Evolutionary conservation across 2,329 filamentous ascomycete species (phyloP).

Genomic region (Alternaria ventricosa): DNA sequence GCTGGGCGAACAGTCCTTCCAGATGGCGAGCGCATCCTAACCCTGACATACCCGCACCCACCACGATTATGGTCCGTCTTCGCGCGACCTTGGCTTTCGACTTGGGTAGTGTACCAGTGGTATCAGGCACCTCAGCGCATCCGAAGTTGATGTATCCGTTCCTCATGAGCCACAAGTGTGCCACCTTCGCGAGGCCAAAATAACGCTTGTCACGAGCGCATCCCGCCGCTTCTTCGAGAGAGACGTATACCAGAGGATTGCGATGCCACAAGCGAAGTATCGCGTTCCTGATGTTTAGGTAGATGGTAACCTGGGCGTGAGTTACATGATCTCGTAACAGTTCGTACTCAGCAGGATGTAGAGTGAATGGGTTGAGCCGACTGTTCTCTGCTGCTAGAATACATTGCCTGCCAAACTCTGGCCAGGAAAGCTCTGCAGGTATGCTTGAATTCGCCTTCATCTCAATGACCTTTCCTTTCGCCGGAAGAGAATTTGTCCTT

Average conservation of each 20-base stretch:
- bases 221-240: slow-evolving; percentile 83
- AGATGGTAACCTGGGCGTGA: slow-evolving; percentile 88
- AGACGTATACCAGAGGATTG: slow-evolving; percentile 83
- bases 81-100: slow-evolving; percentile 54
- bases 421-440: slow-evolving; percentile 72
- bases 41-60: slow-evolving; percentile 94
- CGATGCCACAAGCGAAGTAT: slow-evolving; percentile 89
- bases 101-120: slow-evolving; percentile 43
- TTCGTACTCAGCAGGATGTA: slow-evolving; percentile 84
- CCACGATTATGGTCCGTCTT: slow-evolving; percentile 79
- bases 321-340: slow-evolving; percentile 83
- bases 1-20: slow-evolving; percentile 83
- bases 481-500: slow-evolving; percentile 23
- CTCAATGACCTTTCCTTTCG: slow-evolving; percentile 33
- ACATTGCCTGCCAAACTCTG: slow-evolving; percentile 89
- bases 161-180: slow-evolving; percentile 90
- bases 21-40: slow-evolving; percentile 91
- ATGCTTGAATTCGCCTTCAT: slow-evolving; percentile 77
- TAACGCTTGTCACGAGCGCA: slow-evolving; percentile 87
- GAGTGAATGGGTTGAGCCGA: slow-evolving; percentile 83
- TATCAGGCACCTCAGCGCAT: slow-evolving; percentile 74
- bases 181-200: slow-evolving; percentile 86
- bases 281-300: slow-evolving; percentile 94
- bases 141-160: slow-evolving; percentile 97
- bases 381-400: slow-evolving; percentile 89